Conservation (phyloP, 371 early-diverging fungal species). For the Mucor racemosus region DNA sequence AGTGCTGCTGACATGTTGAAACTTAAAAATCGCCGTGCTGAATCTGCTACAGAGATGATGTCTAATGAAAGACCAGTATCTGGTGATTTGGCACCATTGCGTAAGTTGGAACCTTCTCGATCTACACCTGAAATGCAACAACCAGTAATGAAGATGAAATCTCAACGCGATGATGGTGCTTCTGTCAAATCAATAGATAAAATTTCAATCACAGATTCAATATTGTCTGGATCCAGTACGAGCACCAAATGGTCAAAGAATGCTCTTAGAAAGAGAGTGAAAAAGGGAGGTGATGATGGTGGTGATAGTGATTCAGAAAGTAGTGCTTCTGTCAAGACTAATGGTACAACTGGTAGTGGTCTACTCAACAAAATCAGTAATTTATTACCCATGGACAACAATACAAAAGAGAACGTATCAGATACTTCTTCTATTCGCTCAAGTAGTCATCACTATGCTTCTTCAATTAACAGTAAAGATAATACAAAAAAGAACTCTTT, state of each 20-base stretch:
- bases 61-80: not conserved
- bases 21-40: slow-evolving; percentile 20
- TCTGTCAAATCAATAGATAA: slow-evolving; percentile 11
- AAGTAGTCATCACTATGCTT: not conserved
- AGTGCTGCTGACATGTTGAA: slow-evolving; percentile 22
- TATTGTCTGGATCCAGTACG: not conserved
- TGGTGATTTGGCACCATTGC: not conserved
- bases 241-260: slow-evolving; percentile 12
- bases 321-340: not conserved
- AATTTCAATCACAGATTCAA: slow-evolving; percentile 8
- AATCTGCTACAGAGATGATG: slow-evolving; percentile 12
- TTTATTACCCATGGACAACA: slow-evolving; percentile 18
- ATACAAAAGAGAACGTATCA: not conserved
- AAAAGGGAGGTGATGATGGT: not conserved
- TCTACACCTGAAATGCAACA: slow-evolving; percentile 19
- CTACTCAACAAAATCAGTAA: slow-evolving; percentile 21
- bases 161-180: not conserved
- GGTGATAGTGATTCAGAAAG: slow-evolving; percentile 16
- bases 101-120: slow-evolving; percentile 7
- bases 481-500: slow-evolving; percentile 14
- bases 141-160: not conserved
- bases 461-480: slow-evolving; percentile 7
- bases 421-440: not conserved
- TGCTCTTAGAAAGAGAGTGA: slow-evolving; percentile 20
- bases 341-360: not conserved